Conservation (phyloP, 495 filamentous ascomycete species). For the Lasiosphaeria ovina region DNA sequence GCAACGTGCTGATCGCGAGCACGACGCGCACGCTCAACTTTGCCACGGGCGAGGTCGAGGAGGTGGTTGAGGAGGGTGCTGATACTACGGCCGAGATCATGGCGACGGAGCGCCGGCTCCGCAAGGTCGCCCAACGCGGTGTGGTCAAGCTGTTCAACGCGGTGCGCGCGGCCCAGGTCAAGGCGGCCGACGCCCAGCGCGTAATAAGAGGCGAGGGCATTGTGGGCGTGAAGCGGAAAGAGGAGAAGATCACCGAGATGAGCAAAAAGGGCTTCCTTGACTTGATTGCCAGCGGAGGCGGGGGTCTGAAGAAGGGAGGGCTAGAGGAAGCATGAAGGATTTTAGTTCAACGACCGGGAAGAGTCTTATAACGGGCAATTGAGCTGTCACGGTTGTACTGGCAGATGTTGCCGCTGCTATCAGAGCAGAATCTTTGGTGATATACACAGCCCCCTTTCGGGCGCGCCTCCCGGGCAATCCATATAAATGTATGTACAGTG, state of each 20-base stretch:
- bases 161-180: slow-evolving; percentile 85
- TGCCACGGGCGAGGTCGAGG: slow-evolving; percentile 43
- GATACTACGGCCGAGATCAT: slow-evolving; percentile 56
- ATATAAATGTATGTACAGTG: slow-evolving; percentile 5
- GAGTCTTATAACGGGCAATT: not conserved
- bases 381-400: not conserved
- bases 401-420: not conserved
- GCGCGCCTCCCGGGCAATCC: not conserved
- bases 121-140: slow-evolving; percentile 85
- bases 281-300: slow-evolving; percentile 68
- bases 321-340: slow-evolving; percentile 48
- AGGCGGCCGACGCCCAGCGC: slow-evolving; percentile 70
- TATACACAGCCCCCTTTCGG: slow-evolving; percentile 3
- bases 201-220: slow-evolving; percentile 68
- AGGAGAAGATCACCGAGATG: slow-evolving; percentile 90
- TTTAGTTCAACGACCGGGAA: too few species aligned
- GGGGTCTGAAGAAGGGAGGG: slow-evolving; percentile 48
- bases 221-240: slow-evolving; percentile 66
- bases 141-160: slow-evolving; percentile 96
- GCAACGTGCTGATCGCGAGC: slow-evolving; percentile 66
- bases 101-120: slow-evolving; percentile 75
- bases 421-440: slow-evolving; percentile 17
- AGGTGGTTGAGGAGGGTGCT: slow-evolving; percentile 33
- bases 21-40: slow-evolving; percentile 40
- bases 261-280: slow-evolving; percentile 95